Evolutionary conservation across 2,329 filamentous ascomycete species (phyloP), one percentile per base, ranked within the genome.

Genomic region (Alternaria sp.): DNA sequence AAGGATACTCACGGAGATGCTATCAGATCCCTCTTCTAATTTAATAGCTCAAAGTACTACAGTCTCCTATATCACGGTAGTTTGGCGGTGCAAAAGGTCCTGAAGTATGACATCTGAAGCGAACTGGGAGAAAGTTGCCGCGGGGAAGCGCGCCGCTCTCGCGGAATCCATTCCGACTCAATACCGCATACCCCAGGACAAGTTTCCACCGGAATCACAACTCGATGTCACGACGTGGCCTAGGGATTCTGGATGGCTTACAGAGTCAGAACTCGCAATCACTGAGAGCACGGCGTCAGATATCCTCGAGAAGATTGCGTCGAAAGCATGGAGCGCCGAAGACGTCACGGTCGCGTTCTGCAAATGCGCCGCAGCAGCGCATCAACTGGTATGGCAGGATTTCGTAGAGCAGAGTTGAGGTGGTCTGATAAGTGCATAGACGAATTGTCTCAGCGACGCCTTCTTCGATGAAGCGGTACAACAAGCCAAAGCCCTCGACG

Each of bases 361-460:
- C 68, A 87, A 87, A 72, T 77, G 84, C 26, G 84, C 86, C 5
- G 80, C 84, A 5, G 83, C 85, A 19, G 86, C 86, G 8, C 86
- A 88, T 66, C 86, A 88, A 74, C 68, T 87, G 69, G 84, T 86
- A 76, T 17, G 69, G 25, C 23, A 49, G 11, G 54, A 9, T 17
- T 15, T 8, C 3, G 25, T 46, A 8, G 30, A 36, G 26, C 7
- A n/a, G 11, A 23, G 6, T 36, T 40, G 19, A 4, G 10, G 43
- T 17, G n/a, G 8, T 45, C 61, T 70, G 25, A 69, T 30, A 3
- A 3, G 4, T 12, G 21, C 15, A 15, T 55, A 87, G 85, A 88
- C 85, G 43, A 89, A 89, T 65, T 89, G 88, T 71, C 76, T 90
- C 5, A 87, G 84, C 1, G 86, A 89, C 65, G 83, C 85, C 23